A percentile compares a stretch with the other conserved stretches of the same genome.
Evolutionary conservation across 2,329 filamentous ascomycete genomes (phyloP).

Genomic region (Thermothelomyces thermophilus): DNA sequence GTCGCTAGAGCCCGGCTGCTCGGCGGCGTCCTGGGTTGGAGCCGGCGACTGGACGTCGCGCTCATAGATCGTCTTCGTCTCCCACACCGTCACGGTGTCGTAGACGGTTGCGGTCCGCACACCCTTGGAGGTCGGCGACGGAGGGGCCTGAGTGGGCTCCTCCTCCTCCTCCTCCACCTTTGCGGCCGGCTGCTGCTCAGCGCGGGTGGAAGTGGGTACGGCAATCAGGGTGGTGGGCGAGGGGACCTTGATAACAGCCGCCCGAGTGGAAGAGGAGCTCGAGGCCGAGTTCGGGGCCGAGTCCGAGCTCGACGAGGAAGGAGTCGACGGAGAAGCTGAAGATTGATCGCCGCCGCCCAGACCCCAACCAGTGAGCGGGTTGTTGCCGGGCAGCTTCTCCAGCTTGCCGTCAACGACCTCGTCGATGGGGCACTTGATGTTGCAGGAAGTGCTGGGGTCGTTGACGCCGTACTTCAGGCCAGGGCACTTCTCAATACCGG

Average conservation of each 20-base stretch:
- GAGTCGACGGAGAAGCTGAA: constrained; percentile 5
- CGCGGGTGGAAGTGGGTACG: neutral
- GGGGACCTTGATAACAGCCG: neutral
- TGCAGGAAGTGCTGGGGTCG: constrained; percentile 41
- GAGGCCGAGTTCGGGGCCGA: constrained; percentile 9
- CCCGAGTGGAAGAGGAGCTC: constrained; percentile 4
- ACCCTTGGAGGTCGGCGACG: neutral
- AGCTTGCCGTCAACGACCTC: constrained; percentile 41
- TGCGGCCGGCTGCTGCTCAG: neutral
- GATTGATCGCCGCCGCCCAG: constrained; percentile 25
- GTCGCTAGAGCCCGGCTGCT: neutral
- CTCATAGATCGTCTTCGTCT: constrained; percentile 34
- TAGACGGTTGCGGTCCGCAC: constrained; percentile 18
- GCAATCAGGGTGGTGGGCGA: constrained; percentile 15
- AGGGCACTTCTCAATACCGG: constrained; percentile 57
- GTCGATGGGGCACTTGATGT: constrained; percentile 40
- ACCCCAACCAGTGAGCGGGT: constrained; percentile 47
- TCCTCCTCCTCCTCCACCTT: neutral
- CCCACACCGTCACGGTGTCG: constrained; percentile 39
- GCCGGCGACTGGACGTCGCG: constrained; percentile 17
- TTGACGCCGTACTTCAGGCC: constrained; percentile 49
- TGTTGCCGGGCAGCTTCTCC: constrained; percentile 47
- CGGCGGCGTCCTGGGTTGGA: constrained; percentile 17
- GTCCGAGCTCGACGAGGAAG: neutral
- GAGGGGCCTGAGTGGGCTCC: neutral